Evolutionary conservation across 257 asterid species (phyloP).

Genomic region (Nicotiana knightiana): DNA sequence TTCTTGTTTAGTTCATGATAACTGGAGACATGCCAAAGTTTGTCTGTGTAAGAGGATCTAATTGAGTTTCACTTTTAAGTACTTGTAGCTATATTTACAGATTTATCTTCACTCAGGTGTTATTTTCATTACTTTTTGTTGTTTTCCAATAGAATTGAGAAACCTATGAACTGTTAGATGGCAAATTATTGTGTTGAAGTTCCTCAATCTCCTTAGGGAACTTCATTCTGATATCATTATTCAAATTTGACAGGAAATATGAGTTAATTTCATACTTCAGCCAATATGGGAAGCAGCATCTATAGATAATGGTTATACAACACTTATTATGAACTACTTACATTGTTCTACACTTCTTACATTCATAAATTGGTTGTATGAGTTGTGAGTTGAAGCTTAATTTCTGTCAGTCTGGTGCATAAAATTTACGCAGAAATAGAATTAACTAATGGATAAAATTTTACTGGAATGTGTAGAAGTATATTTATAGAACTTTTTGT

Average conservation of each 20-base stretch:
- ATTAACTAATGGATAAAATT: neutral
- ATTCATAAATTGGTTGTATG: too few relatives aligned
- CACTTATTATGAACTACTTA: neutral
- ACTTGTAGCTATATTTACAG: neutral
- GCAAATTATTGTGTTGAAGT: neutral
- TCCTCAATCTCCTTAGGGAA: neutral
- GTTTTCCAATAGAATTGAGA: neutral
- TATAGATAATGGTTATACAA: neutral
- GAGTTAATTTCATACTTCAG: neutral
- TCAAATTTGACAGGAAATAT: neutral
- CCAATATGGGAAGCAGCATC: neutral
- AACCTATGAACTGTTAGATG: neutral
- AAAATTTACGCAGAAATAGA: neutral
- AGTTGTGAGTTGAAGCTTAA: too few relatives aligned
- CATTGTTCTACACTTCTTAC: neutral
- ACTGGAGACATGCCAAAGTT: neutral
- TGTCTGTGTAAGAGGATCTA: conserved; percentile 4
- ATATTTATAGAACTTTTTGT: neutral
- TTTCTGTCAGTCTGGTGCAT: too few relatives aligned
- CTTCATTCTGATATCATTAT: neutral
- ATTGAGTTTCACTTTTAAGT: neutral
- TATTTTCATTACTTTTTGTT: neutral
- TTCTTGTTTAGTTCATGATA: conserved; percentile 6
- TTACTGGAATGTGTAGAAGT: neutral
- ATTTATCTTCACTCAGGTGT: neutral